A percentile compares a stretch with the other conserved stretches of the same genome.
These are phyloP conservation scores for Kluyveromyces lactis DNA, from an alignment of 805 yeast genomes.

Conservation along the genomic window DNA sequence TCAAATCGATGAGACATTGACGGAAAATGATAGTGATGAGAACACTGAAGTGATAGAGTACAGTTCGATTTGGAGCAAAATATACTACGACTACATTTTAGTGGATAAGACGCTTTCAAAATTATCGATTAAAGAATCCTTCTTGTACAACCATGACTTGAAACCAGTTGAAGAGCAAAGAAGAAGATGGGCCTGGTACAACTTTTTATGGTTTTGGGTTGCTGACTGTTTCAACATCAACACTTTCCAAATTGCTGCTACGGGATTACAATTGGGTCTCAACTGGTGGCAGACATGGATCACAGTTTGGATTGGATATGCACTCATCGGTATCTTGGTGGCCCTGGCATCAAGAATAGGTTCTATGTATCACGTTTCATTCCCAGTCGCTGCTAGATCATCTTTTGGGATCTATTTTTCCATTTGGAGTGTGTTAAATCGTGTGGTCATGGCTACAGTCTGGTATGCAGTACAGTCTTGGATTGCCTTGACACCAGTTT, in stretches of 20 bases:
- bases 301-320: constrained; percentile 80
- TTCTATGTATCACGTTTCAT: constrained; percentile 69
- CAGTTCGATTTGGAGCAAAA: constrained; percentile 13
- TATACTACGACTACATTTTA: constrained; percentile 18
- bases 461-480: constrained; percentile 88
- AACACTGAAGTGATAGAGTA: neutral
- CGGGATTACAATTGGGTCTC: constrained; percentile 70
- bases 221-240: constrained; percentile 86
- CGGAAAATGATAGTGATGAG: neutral
- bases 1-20: neutral
- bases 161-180: constrained; percentile 69
- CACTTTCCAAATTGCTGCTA: constrained; percentile 87
- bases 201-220: constrained; percentile 74
- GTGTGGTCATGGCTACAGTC: constrained; percentile 79
- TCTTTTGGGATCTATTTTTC: constrained; percentile 85
- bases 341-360: constrained; percentile 72
- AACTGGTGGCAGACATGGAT: constrained; percentile 92
- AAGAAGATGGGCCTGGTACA: constrained; percentile 81
- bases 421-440: constrained; percentile 78
- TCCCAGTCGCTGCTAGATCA: constrained; percentile 75
- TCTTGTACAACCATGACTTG: constrained; percentile 65
- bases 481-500: constrained; percentile 77
- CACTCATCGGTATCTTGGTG: constrained; percentile 60
- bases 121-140: constrained; percentile 51
- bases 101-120: constrained; percentile 27